Evolutionary conservation across 2,329 filamentous ascomycete genomes (phyloP).

Genomic region (Podosphaera xanthii): DNA sequence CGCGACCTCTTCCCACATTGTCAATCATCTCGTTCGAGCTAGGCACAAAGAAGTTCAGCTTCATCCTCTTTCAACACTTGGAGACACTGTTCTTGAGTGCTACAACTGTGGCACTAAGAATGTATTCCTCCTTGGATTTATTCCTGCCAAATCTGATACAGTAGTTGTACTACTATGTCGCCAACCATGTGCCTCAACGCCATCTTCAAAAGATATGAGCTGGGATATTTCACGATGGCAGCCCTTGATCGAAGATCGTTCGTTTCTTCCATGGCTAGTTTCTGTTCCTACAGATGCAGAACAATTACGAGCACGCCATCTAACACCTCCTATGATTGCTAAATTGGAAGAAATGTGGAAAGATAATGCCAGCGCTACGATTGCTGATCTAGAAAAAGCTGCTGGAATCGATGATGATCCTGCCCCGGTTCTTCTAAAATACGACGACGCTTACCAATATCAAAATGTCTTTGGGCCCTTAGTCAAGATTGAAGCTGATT

Average conservation of each 20-base stretch:
- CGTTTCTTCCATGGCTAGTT: slow-evolving; percentile 86
- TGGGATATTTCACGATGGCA: slow-evolving; percentile 98
- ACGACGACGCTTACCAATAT: slow-evolving; percentile 95
- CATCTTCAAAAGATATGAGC: slow-evolving; percentile 97
- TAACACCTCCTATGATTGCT: slow-evolving; percentile 84
- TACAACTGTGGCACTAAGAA: slow-evolving; percentile 99
- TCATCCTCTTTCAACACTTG: slow-evolving; percentile 76
- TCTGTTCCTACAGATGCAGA: slow-evolving; percentile 75
- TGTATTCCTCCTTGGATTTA: slow-evolving; percentile 90
- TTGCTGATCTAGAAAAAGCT: slow-evolving; percentile 77
- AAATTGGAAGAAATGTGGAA: slow-evolving; percentile 98
- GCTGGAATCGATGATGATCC: slow-evolving; percentile 87
- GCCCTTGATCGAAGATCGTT: slow-evolving; percentile 87
- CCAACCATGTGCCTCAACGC: slow-evolving; percentile 83
- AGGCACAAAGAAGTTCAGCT: slow-evolving; percentile 97
- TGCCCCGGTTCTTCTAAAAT: slow-evolving; percentile 72
- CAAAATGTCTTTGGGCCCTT: slow-evolving; percentile 96
- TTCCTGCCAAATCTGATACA: slow-evolving; percentile 93
- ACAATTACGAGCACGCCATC: slow-evolving; percentile 79
- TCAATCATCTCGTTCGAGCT: slow-evolving; percentile 91
- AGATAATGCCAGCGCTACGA: slow-evolving; percentile 69
- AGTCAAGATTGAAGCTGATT: slow-evolving; percentile 98
- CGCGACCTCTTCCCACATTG: slow-evolving; percentile 88
- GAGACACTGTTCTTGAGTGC: slow-evolving; percentile 91
- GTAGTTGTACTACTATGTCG: slow-evolving; percentile 92